Evolutionary conservation across 257 asterid species (phyloP).

Genomic region (Solanum rostratum): DNA sequence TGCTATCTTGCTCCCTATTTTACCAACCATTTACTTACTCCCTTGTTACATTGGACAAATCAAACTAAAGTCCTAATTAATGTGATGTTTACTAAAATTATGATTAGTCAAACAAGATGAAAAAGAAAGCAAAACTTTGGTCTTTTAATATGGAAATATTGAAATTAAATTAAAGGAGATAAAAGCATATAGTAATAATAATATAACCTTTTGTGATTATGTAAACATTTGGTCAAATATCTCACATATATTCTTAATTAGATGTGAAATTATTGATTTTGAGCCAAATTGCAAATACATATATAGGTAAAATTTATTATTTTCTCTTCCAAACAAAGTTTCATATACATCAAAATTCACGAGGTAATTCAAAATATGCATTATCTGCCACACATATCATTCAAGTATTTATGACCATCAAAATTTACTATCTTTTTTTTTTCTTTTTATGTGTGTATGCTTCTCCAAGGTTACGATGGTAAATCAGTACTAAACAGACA

Average conservation of each 20-base stretch:
- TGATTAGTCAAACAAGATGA: not conserved
- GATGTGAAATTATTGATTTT: not conserved
- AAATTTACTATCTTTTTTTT: not conserved
- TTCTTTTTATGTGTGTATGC: not conserved
- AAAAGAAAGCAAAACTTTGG: not conserved
- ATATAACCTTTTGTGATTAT: not conserved
- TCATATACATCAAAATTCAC: not conserved
- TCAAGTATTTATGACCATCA: not conserved
- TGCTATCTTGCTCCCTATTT: not conserved
- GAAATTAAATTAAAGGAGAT: not conserved
- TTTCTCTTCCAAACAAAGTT: not conserved
- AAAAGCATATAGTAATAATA: not conserved
- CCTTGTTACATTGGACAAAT: not conserved
- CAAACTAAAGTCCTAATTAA: not conserved
- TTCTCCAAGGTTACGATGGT: not conserved
- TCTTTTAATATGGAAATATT: not conserved
- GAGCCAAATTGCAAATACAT: not conserved
- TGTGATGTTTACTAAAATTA: not conserved
- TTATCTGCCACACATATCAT: not conserved
- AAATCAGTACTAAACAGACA: not conserved
- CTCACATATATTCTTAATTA: too few species aligned
- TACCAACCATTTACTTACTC: not conserved
- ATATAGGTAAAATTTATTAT: too few species aligned
- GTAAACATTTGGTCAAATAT: not conserved
- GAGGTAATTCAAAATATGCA: rapidly evolving